These are phyloP conservation scores for Lachancea thermotolerans DNA, from an alignment of 805 yeast species.

Conservation along the genomic window DNA sequence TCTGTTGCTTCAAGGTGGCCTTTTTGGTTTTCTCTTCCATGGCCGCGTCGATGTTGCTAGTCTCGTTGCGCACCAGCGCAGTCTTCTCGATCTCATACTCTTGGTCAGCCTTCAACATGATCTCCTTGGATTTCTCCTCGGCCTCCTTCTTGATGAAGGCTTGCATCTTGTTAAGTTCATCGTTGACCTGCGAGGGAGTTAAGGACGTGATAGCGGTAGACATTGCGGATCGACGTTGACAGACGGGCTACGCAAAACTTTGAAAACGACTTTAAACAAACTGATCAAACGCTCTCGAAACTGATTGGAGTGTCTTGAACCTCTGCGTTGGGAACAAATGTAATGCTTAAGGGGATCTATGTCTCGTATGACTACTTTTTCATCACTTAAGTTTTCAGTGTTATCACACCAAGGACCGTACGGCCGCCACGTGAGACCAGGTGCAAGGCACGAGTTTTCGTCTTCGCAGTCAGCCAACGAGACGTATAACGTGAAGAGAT, in stretches of 20 bases:
- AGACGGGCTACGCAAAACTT: background rate
- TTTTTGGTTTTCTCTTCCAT: slow-evolving; percentile 83
- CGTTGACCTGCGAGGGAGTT: slow-evolving; percentile 62
- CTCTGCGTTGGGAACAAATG: background rate
- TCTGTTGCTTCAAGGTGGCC: slow-evolving; percentile 88
- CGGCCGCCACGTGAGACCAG: too few relatives aligned
- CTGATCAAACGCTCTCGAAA: too few relatives aligned
- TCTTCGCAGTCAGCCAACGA: too few relatives aligned
- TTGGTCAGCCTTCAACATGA: slow-evolving; percentile 92
- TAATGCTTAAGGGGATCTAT: background rate
- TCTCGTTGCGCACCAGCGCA: slow-evolving; percentile 86
- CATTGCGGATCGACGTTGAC: slow-evolving; percentile 17
- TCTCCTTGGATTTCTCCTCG: slow-evolving; percentile 96
- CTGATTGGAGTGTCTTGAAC: too few relatives aligned
- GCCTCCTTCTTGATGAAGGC: slow-evolving; percentile 99
- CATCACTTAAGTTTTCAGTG: too few relatives aligned
- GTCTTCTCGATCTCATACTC: slow-evolving; percentile 98
- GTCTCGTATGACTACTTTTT: background rate
- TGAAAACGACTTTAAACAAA: too few relatives aligned
- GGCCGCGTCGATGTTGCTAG: slow-evolving; percentile 74
- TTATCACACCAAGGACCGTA: too few relatives aligned
- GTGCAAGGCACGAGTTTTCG: too few relatives aligned
- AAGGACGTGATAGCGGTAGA: slow-evolving; percentile 32
- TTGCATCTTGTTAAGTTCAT: slow-evolving; percentile 95
- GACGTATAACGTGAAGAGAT: too few relatives aligned